Evolutionary conservation across 2,329 filamentous ascomycete species (phyloP), one percentile per base, ranked within the genome.

Genomic region (Verticillium klebahnii): DNA sequence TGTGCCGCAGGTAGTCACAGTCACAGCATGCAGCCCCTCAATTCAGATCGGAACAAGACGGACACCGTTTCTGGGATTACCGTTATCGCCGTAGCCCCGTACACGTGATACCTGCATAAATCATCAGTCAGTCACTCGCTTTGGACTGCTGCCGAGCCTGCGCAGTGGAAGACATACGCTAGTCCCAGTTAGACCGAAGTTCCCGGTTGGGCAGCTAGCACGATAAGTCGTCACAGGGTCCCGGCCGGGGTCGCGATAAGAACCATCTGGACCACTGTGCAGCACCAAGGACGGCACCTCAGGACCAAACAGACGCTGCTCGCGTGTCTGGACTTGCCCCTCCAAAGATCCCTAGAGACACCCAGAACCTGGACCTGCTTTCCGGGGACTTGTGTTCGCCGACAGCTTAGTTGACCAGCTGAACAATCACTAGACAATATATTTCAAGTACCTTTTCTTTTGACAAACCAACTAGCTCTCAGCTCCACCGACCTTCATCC

Each of bases 341-440:
- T 64, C 63, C 60, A 64, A 61, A 52, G 61, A 61, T 37, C 63
- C 34, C 36, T 57, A 56, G 19, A 55, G 52, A 52, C 55, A 60
- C 57, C 57, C 34, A 23, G 19, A 50, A n/a, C 45, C 32, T 34
- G 36, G 50, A 15, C 29, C 57, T 39, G 23, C 56, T 54, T 34
- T 52, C 52, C 54, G 29, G 31, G 37, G 31, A 58, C 50, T 36
- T 56, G 60, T 52, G 45, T 60, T 60, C 57, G 58, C 25, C 37
- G 55, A 17, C 36, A 23, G 19, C n/a, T 50, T 23, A 50, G 45
- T 25, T 50, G 45, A 12, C 23, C 19, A 23, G 9, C 3, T 23
- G 45, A 19, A n/a, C 19, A 50, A n/a, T 50, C 17, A 12, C 8
- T 23, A 50, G 45, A 23, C n/a, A n/a, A 14, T 50, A 50, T 23